Evolutionary conservation across 139 green algal genomes (phyloP).

Genomic region (Micractinium sp.): DNA sequence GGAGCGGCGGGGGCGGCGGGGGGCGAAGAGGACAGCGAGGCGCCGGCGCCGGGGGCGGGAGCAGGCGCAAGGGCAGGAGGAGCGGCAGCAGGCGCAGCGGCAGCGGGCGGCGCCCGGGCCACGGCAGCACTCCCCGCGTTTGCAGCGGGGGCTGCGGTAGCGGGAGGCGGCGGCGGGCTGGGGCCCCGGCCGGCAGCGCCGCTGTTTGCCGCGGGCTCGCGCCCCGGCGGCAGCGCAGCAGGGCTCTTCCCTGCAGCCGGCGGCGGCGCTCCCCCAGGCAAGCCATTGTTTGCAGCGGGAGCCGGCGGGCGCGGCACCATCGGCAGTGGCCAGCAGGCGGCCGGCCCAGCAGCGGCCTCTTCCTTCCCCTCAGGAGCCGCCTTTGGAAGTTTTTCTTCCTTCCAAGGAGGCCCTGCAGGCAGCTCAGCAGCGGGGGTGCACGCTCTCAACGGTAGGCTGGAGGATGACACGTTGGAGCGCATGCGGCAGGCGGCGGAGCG

Average conservation of each 20-base stretch:
- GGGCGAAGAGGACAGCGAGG: neutral
- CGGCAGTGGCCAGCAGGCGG: neutral
- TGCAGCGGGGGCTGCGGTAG: neutral
- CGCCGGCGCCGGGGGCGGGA: neutral
- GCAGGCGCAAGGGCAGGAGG: neutral
- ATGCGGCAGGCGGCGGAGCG: conserved; percentile 48
- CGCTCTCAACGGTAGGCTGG: neutral
- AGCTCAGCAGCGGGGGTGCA: neutral
- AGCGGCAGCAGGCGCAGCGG: neutral
- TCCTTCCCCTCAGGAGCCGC: neutral
- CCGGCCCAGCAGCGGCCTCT: neutral
- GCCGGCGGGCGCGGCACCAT: too few relatives aligned
- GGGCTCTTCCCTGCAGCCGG: conserved; percentile 5
- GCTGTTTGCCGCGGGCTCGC: conserved; percentile 15
- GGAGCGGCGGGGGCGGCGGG: neutral
- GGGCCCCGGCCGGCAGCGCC: neutral
- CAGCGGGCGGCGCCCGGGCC: neutral
- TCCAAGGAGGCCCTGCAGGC: neutral
- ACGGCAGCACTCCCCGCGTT: neutral
- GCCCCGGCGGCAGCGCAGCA: neutral
- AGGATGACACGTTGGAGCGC: conserved; percentile 39
- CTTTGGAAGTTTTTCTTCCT: neutral
- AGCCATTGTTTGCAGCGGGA: neutral
- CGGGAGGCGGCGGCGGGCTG: neutral
- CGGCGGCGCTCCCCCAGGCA: neutral